Conservation (phyloP, 345 rosid species). For the Sisymbrium altissimum region DNA sequence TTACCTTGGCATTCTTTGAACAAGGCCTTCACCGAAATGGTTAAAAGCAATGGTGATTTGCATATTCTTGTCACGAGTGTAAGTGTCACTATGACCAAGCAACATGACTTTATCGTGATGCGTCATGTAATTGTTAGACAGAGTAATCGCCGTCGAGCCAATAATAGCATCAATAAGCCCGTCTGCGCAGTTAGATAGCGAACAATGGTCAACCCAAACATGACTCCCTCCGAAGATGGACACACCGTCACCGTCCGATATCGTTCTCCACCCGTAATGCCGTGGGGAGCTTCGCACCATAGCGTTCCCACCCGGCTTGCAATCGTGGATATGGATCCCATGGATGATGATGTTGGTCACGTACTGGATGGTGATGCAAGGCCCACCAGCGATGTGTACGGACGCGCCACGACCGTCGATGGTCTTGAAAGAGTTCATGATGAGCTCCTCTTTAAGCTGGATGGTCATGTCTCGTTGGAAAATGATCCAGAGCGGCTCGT, state of each 20-base stretch:
- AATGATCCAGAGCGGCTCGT: slow-evolving; percentile 79
- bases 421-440: slow-evolving; percentile 82
- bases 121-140: slow-evolving; percentile 72
- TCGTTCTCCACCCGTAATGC: slow-evolving; percentile 76
- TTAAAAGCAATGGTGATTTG: slow-evolving; percentile 79
- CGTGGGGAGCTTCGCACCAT: slow-evolving; percentile 62
- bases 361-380: slow-evolving; percentile 73
- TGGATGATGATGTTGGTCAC: slow-evolving; percentile 75
- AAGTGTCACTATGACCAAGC: slow-evolving; percentile 70
- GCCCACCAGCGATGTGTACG: slow-evolving; percentile 78
- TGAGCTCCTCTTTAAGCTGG: slow-evolving; percentile 61
- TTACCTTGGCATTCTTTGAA: slow-evolving; percentile 80
- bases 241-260: slow-evolving; percentile 82
- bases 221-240: slow-evolving; percentile 77
- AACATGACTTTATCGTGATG: slow-evolving; percentile 85
- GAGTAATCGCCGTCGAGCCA: slow-evolving; percentile 68
- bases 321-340: slow-evolving; percentile 69
- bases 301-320: slow-evolving; percentile 77
- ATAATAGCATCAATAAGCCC: slow-evolving; percentile 70
- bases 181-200: slow-evolving; percentile 59
- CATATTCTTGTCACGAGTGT: slow-evolving; percentile 69
- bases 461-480: slow-evolving; percentile 74
- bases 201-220: slow-evolving; percentile 76
- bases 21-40: slow-evolving; percentile 86
- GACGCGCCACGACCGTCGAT: slow-evolving; percentile 76